These are phyloP conservation scores for Naganishia sp. DNA, from an alignment of 1,284 basidiomycete species.

Conservation along the genomic window DNA sequence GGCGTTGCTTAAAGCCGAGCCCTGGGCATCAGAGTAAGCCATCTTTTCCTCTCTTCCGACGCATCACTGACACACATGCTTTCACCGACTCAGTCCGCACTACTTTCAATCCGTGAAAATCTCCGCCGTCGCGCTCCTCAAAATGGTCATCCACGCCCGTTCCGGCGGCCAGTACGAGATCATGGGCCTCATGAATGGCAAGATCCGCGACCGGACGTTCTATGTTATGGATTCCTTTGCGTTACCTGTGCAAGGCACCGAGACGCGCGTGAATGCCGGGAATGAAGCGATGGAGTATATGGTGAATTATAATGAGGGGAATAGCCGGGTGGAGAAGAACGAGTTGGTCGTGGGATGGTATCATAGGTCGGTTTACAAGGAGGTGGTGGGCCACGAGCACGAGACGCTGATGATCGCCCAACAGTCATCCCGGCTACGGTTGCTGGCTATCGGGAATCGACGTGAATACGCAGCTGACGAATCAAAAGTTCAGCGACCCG, in stretches of 20 bases:
- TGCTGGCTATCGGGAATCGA: conserved; percentile 98
- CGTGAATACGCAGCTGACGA: conserved; percentile 90
- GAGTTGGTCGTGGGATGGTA: conserved; percentile 99
- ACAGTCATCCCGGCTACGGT: conserved; percentile 84
- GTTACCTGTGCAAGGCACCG: conserved; percentile 96
- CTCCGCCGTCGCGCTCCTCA: conserved; percentile 91
- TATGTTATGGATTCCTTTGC: conserved; percentile 97
- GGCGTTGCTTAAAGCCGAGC: conserved; percentile 68
- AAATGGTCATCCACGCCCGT: conserved; percentile 99
- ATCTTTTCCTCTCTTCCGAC: background rate
- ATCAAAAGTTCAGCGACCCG: conserved; percentile 92
- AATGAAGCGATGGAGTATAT: conserved; percentile 98
- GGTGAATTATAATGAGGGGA: conserved; percentile 84
- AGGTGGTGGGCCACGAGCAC: background rate
- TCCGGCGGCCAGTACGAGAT: conserved; percentile 97
- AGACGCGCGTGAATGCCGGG: conserved; percentile 95
- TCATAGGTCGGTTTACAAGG: conserved; percentile 63
- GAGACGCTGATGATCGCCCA: background rate
- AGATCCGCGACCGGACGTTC: conserved; percentile 79
- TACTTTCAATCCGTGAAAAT: conserved; percentile 95
- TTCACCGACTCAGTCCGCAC: conserved; percentile 63
- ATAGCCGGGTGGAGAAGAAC: conserved; percentile 72
- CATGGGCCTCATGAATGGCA: conserved; percentile 99
- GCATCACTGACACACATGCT: background rate
- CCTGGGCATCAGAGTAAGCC: conserved; percentile 83